Evolutionary conservation across 306 rosid species (phyloP).

Genomic region (Sindora glabra): DNA sequence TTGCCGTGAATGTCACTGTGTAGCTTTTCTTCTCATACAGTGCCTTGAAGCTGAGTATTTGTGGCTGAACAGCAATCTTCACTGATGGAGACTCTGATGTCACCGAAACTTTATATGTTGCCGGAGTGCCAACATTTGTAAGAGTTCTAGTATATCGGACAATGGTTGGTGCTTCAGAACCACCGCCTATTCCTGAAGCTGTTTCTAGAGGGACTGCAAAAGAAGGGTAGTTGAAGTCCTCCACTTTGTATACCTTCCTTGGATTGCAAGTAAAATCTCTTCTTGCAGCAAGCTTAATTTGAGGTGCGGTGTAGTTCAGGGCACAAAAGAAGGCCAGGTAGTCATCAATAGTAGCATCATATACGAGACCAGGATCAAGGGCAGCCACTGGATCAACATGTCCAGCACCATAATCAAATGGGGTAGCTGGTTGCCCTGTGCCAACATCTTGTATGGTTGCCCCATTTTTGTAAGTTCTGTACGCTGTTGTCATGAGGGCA

Average conservation of each 20-base stretch:
- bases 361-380: constrained; percentile 87
- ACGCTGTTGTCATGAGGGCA: constrained; percentile 93
- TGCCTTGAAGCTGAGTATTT: constrained; percentile 42
- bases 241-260: constrained; percentile 48
- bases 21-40: constrained; percentile 59
- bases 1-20: constrained; percentile 50
- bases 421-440: constrained; percentile 59
- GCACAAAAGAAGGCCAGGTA: constrained; percentile 79
- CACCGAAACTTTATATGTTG: constrained; percentile 48
- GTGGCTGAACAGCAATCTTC: constrained; percentile 64
- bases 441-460: constrained; percentile 48
- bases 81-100: constrained; percentile 35
- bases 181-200: constrained; percentile 43
- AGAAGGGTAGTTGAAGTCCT: constrained; percentile 82
- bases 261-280: constrained; percentile 40
- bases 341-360: constrained; percentile 52
- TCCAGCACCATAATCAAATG: constrained; percentile 85
- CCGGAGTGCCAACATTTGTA: constrained; percentile 66
- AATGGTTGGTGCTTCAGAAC: constrained; percentile 26
- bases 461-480: constrained; percentile 52
- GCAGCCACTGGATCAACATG: constrained; percentile 81
- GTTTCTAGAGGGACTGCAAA: constrained; percentile 67
- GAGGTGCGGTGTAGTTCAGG: constrained; percentile 40
- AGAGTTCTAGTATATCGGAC: constrained; percentile 54
- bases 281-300: constrained; percentile 44